A percentile compares a stretch with the other conserved stretches of the same genome.
phyloP scores from a whole-genome alignment of 345 rosid species.

The Iberis pinnata region DNA sequence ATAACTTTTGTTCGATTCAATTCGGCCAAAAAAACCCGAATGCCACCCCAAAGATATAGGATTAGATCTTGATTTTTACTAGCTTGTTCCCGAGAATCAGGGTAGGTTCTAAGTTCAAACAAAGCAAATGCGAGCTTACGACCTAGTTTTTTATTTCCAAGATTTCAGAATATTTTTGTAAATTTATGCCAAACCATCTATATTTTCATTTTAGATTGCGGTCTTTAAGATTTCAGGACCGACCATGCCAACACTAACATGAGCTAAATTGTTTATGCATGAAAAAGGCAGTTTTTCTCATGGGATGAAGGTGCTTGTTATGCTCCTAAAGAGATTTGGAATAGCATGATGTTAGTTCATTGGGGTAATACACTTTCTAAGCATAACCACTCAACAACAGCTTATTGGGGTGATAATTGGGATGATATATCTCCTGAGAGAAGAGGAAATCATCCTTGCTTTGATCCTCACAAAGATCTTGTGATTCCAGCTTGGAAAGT shows the following conservation, averaged over 20 bases:
- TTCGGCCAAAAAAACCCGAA: too few species aligned
- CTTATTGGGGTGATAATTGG: slow-evolving; percentile 91
- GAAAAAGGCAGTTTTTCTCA: slow-evolving; percentile 77
- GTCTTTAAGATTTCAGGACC: too few species aligned
- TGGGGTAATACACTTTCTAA: slow-evolving; percentile 98
- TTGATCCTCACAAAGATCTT: slow-evolving; percentile 89
- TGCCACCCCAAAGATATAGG: too few species aligned
- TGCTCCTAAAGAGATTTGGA: slow-evolving; percentile 99
- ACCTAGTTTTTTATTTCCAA: too few species aligned
- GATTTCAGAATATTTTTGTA: too few species aligned
- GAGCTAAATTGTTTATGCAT: slow-evolving; percentile 26
- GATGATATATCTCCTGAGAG: slow-evolving; percentile 53
- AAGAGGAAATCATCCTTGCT: slow-evolving; percentile 93
- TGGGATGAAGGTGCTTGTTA: slow-evolving; percentile 99
- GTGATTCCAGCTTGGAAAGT: slow-evolving; percentile 96
- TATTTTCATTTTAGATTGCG: too few species aligned
- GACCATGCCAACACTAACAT: slow-evolving; percentile 34
- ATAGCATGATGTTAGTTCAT: slow-evolving; percentile 94
- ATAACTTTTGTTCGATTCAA: too few species aligned
- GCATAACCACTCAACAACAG: slow-evolving; percentile 91
- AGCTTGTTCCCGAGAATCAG: too few species aligned
- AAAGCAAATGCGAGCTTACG: too few species aligned
- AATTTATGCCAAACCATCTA: too few species aligned
- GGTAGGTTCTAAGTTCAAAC: too few species aligned
- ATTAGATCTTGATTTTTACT: too few species aligned